phyloP scores from a whole-genome alignment of 306 rosid species.

The Sicyos edulis region DNA sequence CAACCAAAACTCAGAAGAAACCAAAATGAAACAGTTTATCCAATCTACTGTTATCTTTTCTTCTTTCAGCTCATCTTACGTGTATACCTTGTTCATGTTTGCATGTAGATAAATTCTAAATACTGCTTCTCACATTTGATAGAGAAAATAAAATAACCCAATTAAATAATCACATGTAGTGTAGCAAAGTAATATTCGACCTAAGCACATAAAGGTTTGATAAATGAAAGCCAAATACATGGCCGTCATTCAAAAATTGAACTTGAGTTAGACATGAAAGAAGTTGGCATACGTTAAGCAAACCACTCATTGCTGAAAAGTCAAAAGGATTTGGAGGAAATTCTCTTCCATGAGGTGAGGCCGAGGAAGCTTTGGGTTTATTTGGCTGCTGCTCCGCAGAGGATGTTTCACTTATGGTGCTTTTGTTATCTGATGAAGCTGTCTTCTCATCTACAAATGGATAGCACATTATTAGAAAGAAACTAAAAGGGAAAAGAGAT shows the following conservation, averaged over 20 bases:
- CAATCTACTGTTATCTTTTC: not conserved
- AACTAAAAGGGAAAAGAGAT: not conserved
- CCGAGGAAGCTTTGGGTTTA: constrained; percentile 35
- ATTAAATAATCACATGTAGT: not conserved
- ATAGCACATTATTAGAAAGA: not conserved
- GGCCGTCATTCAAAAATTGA: not conserved
- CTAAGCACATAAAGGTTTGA: not conserved
- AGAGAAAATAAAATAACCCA: not conserved
- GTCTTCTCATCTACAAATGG: constrained; percentile 11
- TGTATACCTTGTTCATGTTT: not conserved
- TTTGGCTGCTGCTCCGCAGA: constrained; percentile 49
- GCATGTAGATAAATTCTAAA: not conserved
- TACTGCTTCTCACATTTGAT: not conserved
- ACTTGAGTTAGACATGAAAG: not conserved
- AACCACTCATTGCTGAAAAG: constrained; percentile 87
- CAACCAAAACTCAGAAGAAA: not conserved
- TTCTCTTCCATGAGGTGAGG: constrained; percentile 39
- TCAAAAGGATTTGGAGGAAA: constrained; percentile 74
- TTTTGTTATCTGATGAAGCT: constrained; percentile 1
- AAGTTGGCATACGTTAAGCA: constrained; percentile 63
- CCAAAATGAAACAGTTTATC: not conserved
- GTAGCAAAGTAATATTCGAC: not conserved
- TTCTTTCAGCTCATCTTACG: not conserved
- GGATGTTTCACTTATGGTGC: constrained; percentile 28
- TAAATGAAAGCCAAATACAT: not conserved